Evolutionary conservation across 2,329 filamentous ascomycete species (phyloP).

Genomic region (Xylaria sp.): DNA sequence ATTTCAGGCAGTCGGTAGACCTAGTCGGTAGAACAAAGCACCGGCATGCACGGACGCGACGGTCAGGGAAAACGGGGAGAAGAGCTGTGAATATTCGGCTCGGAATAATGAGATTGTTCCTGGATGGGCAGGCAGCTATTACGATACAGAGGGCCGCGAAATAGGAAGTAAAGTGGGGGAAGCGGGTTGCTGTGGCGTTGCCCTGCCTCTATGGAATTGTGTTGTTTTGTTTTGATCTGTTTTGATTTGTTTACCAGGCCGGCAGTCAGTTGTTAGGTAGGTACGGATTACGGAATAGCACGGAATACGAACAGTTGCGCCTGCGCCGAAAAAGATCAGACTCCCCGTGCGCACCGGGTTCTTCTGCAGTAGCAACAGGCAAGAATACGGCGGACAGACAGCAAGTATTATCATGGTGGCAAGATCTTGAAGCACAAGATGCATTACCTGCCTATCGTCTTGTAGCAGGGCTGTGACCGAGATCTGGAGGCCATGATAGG

Average conservation of each 20-base stretch:
- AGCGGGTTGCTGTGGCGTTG: background rate
- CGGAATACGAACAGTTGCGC: background rate
- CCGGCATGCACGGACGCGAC: constrained; percentile 4
- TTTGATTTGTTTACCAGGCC: background rate
- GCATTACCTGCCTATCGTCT: too few species aligned
- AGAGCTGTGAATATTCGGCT: constrained; percentile 5
- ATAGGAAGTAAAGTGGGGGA: background rate
- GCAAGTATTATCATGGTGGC: background rate
- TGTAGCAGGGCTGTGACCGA: background rate
- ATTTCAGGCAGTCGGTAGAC: constrained; percentile 25
- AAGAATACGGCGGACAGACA: background rate
- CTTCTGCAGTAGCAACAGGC: too few species aligned
- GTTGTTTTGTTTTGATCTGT: background rate
- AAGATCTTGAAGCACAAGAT: background rate
- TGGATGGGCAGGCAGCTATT: background rate
- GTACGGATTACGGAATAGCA: background rate
- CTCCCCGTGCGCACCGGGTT: too few species aligned
- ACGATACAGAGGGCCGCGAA: background rate
- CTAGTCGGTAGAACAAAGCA: constrained; percentile 10
- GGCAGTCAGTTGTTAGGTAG: too few species aligned
- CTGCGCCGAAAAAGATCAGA: too few species aligned
- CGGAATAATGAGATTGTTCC: background rate
- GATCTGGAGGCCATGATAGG: background rate
- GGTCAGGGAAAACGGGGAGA: background rate
- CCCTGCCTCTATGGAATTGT: background rate